Percentiles rank a stretch among this genome's conserved stretches.
Conservation (phyloP, 306 rosid species). For the Vigna hirtella region DNA sequence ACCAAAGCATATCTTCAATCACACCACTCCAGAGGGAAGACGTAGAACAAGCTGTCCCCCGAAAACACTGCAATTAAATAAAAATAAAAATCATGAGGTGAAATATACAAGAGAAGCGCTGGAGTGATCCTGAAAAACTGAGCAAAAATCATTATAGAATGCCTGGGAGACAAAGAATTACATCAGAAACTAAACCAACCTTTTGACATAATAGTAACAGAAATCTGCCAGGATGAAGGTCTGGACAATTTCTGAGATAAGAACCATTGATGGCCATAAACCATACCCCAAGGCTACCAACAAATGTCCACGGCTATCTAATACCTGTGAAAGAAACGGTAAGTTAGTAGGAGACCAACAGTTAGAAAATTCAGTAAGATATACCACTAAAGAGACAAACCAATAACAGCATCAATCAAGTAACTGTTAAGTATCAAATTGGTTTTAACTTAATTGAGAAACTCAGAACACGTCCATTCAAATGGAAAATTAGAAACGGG, state of each 20-base stretch:
- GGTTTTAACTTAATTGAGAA: neutral
- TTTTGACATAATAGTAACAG: slow-evolving; percentile 93
- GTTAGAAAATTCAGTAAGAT: slow-evolving; percentile 15
- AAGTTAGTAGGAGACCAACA: slow-evolving; percentile 7
- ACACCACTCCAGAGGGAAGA: slow-evolving; percentile 98
- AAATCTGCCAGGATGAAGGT: slow-evolving; percentile 97
- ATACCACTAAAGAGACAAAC: neutral
- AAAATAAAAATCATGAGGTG: slow-evolving; percentile 24
- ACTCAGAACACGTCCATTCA: neutral
- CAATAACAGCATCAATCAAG: neutral
- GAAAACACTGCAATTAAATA: slow-evolving; percentile 71
- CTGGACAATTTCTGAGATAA: slow-evolving; percentile 96
- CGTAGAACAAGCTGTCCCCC: slow-evolving; percentile 99
- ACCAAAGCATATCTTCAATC: slow-evolving; percentile 45
- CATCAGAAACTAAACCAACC: slow-evolving; percentile 57
- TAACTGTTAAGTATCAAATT: neutral
- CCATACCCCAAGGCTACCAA: slow-evolving; percentile 97
- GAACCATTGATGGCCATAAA: slow-evolving; percentile 99
- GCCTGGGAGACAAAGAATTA: slow-evolving; percentile 5
- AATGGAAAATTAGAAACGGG: slow-evolving; percentile 6
- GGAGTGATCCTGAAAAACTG: slow-evolving; percentile 12
- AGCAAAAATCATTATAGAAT: slow-evolving; percentile 15
- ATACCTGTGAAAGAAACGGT: slow-evolving; percentile 63
- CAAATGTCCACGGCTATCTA: slow-evolving; percentile 94
- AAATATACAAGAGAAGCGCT: slow-evolving; percentile 5